Evolutionary conservation across 257 asterid species (phyloP).

Genomic region (Linderniella brevidens): DNA sequence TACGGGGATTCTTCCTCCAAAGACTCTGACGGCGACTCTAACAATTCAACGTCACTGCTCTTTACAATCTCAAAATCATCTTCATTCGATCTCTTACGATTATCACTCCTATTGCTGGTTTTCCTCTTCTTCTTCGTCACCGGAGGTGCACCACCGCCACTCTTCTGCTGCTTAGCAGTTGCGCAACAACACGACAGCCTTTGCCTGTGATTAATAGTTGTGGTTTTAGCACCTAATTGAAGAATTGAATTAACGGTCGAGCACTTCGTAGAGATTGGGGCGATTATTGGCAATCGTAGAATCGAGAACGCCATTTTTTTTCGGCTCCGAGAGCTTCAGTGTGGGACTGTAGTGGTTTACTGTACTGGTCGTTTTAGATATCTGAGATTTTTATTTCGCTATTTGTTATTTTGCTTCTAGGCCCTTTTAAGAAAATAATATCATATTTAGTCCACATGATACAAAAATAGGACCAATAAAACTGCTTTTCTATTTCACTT

Average conservation of each 20-base stretch:
- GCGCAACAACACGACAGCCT: conserved; percentile 23
- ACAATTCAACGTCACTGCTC: conserved; percentile 22
- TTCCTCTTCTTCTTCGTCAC: conserved; percentile 27
- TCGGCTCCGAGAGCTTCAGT: too few species aligned
- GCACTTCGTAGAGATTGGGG: conserved; percentile 12
- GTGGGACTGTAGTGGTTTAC: too few species aligned
- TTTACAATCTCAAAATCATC: conserved; percentile 34
- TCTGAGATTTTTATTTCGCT: too few species aligned
- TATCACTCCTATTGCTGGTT: conserved; percentile 17
- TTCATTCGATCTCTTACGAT: conserved; percentile 11
- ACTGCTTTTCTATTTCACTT: too few species aligned
- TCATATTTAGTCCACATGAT: too few species aligned
- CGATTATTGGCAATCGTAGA: conserved; percentile 15
- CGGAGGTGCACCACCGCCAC: conserved; percentile 11
- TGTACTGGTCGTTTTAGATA: too few species aligned
- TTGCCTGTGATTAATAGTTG: conserved; percentile 13
- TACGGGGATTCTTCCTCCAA: conserved; percentile 15
- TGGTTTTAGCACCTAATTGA: conserved; percentile 10
- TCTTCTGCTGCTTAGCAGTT: conserved; percentile 42
- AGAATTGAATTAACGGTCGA: conserved; percentile 8
- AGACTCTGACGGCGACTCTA: conserved; percentile 21
- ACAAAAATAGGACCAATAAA: too few species aligned
- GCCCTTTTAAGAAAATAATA: too few species aligned
- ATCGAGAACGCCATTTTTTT: conserved; percentile 25
- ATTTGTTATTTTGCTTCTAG: too few species aligned